A percentile compares a stretch with the other conserved stretches of the same genome.
phyloP scores from a whole-genome alignment of 306 rosid genomes.

The Cicer yamashitae region DNA sequence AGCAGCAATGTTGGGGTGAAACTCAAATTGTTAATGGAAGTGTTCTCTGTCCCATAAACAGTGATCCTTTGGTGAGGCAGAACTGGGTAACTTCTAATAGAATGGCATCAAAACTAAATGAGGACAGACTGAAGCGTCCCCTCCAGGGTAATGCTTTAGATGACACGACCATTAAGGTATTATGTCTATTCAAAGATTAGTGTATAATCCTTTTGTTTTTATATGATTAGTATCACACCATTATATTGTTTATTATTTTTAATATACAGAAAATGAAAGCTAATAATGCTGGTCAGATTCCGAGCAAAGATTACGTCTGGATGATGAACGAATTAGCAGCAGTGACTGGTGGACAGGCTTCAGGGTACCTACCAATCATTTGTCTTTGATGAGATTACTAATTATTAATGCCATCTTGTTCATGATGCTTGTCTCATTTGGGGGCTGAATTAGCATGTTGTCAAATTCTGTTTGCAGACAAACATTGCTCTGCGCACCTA shows the following conservation, averaged over 20 bases:
- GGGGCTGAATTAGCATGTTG: slow-evolving; percentile 42
- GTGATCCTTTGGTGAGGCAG: slow-evolving; percentile 57
- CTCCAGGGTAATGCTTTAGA: slow-evolving; percentile 57
- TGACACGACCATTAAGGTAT: slow-evolving; percentile 62
- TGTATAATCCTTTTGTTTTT: slow-evolving; percentile 6
- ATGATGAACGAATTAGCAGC: slow-evolving; percentile 53
- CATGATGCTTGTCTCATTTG: not conserved
- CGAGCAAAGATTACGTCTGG: slow-evolving; percentile 53
- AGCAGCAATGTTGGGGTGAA: slow-evolving; percentile 55
- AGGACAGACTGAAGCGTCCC: slow-evolving; percentile 59
- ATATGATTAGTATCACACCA: slow-evolving; percentile 13
- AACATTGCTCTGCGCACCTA: slow-evolving; percentile 51
- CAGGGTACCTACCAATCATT: slow-evolving; percentile 57
- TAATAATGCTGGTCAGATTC: slow-evolving; percentile 51
- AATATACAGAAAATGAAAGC: slow-evolving; percentile 62
- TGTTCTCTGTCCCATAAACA: slow-evolving; percentile 47
- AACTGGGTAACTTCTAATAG: slow-evolving; percentile 55
- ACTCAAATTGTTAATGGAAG: slow-evolving; percentile 50
- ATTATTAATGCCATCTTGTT: slow-evolving; percentile 30
- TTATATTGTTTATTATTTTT: slow-evolving; percentile 20
- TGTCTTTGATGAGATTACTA: slow-evolving; percentile 26
- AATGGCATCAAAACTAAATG: slow-evolving; percentile 53
- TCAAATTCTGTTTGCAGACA: slow-evolving; percentile 59
- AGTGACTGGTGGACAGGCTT: slow-evolving; percentile 59
- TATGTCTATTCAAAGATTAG: slow-evolving; percentile 36